Conservation (phyloP, 2,329 filamentous ascomycete genomes). For the Torrubiellomyces zombiae region DNA sequence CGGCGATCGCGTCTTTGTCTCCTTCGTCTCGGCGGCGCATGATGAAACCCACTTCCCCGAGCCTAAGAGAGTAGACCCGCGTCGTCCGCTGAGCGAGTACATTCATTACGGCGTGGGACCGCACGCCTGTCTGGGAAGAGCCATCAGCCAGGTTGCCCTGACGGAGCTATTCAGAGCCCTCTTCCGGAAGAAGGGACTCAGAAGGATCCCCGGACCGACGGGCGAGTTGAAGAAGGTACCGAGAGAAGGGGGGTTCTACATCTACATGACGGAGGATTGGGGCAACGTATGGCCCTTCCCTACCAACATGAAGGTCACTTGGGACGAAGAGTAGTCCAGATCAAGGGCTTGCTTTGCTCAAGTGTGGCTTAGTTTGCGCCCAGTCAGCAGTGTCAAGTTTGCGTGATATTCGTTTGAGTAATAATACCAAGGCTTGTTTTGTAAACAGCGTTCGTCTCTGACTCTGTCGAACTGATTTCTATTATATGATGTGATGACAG, state of each 20-base stretch:
- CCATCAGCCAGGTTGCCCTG: constrained; percentile 43
- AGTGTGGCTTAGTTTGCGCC: no score
- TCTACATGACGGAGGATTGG: constrained; percentile 53
- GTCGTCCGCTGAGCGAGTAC: constrained; percentile 46
- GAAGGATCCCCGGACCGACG: constrained; percentile 44
- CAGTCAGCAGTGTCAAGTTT: no score
- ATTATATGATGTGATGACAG: no score
- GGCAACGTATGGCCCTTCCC: constrained; percentile 31
- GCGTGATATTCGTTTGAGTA: no score
- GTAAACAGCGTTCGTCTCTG: no score
- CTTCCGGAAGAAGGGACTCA: constrained; percentile 42
- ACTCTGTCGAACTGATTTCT: no score
- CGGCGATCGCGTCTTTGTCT: constrained; percentile 46
- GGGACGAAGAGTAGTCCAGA: constrained; percentile 26
- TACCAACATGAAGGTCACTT: constrained; percentile 35
- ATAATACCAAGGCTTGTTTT: no score
- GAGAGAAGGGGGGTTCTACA: constrained; percentile 33
- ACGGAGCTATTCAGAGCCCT: constrained; percentile 52
- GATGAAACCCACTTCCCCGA: constrained; percentile 44
- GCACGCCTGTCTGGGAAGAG: constrained; percentile 44
- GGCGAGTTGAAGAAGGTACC: constrained; percentile 51
- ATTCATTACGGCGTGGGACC: constrained; percentile 47
- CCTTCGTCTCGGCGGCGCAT: constrained; percentile 37
- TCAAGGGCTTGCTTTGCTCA: no score
- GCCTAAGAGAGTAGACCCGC: constrained; percentile 42